Evolutionary conservation across 2,329 filamentous ascomycete genomes (phyloP).

Genomic region (Elsinoe batatas): DNA sequence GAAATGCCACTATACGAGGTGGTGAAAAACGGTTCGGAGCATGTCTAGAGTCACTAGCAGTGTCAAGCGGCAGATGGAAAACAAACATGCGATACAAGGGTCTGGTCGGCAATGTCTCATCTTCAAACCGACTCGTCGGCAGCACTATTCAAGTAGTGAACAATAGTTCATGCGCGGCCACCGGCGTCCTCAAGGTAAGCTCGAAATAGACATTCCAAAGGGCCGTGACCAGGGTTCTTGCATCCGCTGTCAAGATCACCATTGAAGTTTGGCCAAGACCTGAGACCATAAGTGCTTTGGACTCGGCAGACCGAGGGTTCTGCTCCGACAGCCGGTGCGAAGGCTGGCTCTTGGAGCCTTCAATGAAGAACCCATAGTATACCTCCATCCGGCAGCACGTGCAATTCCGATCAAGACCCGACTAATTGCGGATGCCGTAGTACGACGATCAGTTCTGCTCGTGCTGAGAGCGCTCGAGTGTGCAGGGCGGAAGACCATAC

Average conservation of each 20-base stretch:
- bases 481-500: no score
- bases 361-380: no score
- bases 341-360: no score
- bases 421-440: no score
- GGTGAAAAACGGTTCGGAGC: not conserved
- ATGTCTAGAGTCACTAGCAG: not conserved
- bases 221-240: not conserved
- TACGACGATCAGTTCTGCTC: no score
- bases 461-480: no score
- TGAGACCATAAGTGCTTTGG: not conserved
- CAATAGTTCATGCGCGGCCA: not conserved
- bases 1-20: not conserved
- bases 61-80: not conserved
- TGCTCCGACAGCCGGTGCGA: no score
- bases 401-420: no score
- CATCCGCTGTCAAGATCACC: not conserved
- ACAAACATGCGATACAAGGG: not conserved
- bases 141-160: not conserved
- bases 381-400: no score
- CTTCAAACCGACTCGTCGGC: not conserved
- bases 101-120: not conserved
- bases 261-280: not conserved
- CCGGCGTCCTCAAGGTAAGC: not conserved
- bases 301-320: no score
- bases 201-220: not conserved